A percentile compares a stretch with the other conserved stretches of the same genome.
Evolutionary conservation across 331 rosid genomes (phyloP).

Genomic region (Telfairia occidentalis): DNA sequence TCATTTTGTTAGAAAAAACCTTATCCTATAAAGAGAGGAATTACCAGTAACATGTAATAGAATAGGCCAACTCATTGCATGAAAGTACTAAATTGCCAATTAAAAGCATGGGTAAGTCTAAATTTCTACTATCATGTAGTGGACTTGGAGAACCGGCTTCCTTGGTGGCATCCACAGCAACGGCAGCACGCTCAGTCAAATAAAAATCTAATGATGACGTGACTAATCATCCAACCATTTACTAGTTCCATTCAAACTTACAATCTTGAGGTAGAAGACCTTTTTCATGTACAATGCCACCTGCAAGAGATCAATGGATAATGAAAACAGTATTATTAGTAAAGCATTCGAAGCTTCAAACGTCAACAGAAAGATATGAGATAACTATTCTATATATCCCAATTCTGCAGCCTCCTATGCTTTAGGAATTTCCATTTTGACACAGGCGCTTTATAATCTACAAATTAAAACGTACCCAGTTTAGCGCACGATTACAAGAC

Average conservation of each 20-base stretch:
- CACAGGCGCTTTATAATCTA: slow-evolving; percentile 60
- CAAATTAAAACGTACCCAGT: slow-evolving; percentile 9
- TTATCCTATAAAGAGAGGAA: too few species aligned
- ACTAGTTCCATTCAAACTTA: slow-evolving; percentile 27
- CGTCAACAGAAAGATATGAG: not conserved
- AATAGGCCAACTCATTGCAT: too few species aligned
- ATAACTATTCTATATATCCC: slow-evolving; percentile 43
- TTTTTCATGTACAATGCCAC: slow-evolving; percentile 88
- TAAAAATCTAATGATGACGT: too few species aligned
- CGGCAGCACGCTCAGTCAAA: too few species aligned
- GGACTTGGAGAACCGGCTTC: too few species aligned
- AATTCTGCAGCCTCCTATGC: slow-evolving; percentile 86
- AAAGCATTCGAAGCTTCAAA: not conserved
- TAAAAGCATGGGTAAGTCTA: too few species aligned
- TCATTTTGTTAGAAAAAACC: too few species aligned
- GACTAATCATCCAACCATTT: too few species aligned
- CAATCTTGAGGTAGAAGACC: slow-evolving; percentile 79
- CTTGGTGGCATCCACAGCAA: too few species aligned
- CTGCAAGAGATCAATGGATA: slow-evolving; percentile 31
- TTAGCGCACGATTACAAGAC: not conserved
- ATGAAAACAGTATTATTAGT: slow-evolving; percentile 9
- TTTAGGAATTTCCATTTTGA: slow-evolving; percentile 78
- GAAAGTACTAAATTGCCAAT: too few species aligned
- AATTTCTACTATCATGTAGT: too few species aligned
- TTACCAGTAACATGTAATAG: too few species aligned